Evolutionary conservation across 2,329 filamentous ascomycete species (phyloP).

Genomic region (Pseudocercospora macadamiae): DNA sequence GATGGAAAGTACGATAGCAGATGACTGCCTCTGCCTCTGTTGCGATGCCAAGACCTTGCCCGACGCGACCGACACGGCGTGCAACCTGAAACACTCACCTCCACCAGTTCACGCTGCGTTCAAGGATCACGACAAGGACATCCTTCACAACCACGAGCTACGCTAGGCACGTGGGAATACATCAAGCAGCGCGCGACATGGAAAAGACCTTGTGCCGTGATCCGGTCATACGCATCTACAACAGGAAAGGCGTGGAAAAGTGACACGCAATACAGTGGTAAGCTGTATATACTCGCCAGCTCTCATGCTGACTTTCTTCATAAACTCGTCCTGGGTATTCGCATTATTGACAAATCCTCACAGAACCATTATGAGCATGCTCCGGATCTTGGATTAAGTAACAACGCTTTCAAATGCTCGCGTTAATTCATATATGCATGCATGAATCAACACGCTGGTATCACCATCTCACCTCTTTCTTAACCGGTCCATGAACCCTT

Average conservation of each 20-base stretch:
- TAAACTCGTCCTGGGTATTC: conserved; percentile 6
- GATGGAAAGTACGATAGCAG: no score
- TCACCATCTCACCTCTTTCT: neutral
- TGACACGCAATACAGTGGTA: neutral
- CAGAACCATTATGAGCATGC: neutral
- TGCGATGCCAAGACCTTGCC: no score
- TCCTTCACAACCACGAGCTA: neutral
- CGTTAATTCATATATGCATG: conserved; percentile 17
- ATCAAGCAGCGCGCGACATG: no score
- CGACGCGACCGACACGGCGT: no score
- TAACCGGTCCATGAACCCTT: conserved; percentile 40
- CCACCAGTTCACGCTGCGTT: no score
- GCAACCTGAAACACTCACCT: no score
- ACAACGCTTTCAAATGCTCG: conserved; percentile 1
- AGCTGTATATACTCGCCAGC: neutral
- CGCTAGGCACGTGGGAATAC: no score
- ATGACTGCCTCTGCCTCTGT: no score
- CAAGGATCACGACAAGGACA: neutral
- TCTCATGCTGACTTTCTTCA: neutral
- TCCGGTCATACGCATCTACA: no score
- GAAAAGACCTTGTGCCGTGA: no score
- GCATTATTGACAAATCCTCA: conserved; percentile 1
- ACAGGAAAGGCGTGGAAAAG: neutral
- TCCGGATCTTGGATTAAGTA: neutral
- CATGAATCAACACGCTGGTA: conserved; percentile 8